Evolutionary conservation across 1,284 basidiomycete species (phyloP), one percentile per base, ranked within the genome.

Genomic region (Cryptococcus neoformans): DNA sequence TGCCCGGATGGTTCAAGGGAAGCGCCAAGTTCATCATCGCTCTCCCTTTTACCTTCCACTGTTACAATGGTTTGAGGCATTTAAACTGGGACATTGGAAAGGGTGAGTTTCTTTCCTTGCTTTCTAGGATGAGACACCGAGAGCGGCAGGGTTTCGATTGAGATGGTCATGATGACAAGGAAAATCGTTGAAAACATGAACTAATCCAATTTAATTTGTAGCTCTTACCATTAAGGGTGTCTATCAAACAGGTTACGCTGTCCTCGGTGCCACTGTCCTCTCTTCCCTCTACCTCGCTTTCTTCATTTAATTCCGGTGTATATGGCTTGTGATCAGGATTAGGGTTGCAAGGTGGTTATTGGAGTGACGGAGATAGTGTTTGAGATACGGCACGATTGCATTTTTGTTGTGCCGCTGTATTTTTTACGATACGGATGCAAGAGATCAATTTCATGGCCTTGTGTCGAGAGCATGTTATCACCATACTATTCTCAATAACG

Each of bases 1-100:
- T 92, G 17, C 90, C 90, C 5, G 85, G 85, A 10, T 83, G 81
- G 62, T 79, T 87, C 65, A 94, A 95, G 79, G 83, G 85, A 56
- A 77, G 83, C 8, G 85, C 82, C 60, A 96, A 96, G 79, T 78
- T 84, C 48, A 68, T 89, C 57, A 81, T 95, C 46, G 90, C 91
- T 17, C 81, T 84, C 5, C 90, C 93, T 1, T 92, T 94, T 75
- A 84, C 89, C 37, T 97, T 88, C 85, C 95, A 99, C 80, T 83
- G 84, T 6, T 84, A 86, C 76, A 98, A 98, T 78, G 95, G 95
- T 5, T 61, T 98, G 52, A 84, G 95, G 51, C 95, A 99, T 82
- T 80, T 99, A 69, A 78, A 80, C 34, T 99, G 96, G 95, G 95
- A 99, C 78, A 79, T 83, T 72, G 88, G 88, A 57, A 89, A 88